Evolutionary conservation across 805 yeast genomes (phyloP), one percentile per base, ranked within the genome.

Genomic region (Torulaspora microellipsoides): DNA sequence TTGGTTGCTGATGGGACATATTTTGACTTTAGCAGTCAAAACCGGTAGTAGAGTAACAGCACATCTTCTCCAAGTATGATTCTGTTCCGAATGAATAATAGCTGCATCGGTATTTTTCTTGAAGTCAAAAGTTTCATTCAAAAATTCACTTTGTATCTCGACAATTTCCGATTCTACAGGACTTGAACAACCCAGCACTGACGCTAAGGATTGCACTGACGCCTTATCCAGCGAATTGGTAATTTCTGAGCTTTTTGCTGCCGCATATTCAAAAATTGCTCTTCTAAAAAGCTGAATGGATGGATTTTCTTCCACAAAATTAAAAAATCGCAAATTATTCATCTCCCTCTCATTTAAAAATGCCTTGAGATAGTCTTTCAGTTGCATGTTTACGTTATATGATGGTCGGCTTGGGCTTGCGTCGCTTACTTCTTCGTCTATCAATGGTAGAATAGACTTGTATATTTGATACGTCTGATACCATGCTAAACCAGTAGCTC

Each of bases 31-130:
- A 3, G 70, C 58, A 8, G 62, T 58, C 27, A 68, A 36, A 7
- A 71, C 39, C 1, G 76, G 76, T 12, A 69, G 47, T 27, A 69
- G 45, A 1, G 72, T 67, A 4, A 64, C 51, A 11, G 64, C 49
- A 49, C 76, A 71, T 23, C 71, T 51, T 29, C 54, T 59, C 75
- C 75, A 71, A 2, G 36, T 27, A 37, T 67, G 66, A 12, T 58
- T 61, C 14, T 45, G 45, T 9, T 58, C 55, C 1, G 58, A 52
- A 12, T 34, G 15, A 10, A 62, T 58, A n/a, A 41, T 38, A 4
- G 60, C 56, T 4, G 42, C 39, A 11, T 56, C 51, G 6, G 43
- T 29, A 8, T 38, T 40, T 4, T 42, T 39, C n/a, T 39, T 36
- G 27, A 54, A 43, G 27, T 49, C 43, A 40, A 64, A 64, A 1